Percentiles rank a stretch among this genome's conserved stretches.
Conservation (phyloP, 2,329 filamentous ascomycete species). For the Sordariomycetes sp. region DNA sequence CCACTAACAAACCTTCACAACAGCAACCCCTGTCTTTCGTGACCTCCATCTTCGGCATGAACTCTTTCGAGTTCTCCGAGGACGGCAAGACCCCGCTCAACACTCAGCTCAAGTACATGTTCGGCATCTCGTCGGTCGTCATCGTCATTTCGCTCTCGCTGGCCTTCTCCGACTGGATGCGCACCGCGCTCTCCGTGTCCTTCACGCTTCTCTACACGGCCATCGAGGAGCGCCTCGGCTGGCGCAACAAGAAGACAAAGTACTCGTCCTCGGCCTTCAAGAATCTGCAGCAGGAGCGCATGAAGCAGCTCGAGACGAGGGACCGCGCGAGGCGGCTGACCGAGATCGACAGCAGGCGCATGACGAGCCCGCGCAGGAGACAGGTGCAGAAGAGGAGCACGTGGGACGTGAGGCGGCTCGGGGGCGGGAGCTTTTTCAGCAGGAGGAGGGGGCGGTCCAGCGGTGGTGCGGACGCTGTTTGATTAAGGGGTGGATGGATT, state of each 20-base stretch:
- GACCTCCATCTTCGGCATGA: conserved; percentile 29
- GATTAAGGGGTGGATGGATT: not conserved
- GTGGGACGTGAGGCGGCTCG: conserved; percentile 5
- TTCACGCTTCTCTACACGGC: conserved; percentile 5
- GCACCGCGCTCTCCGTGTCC: conserved; percentile 7
- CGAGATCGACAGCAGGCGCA: conserved; percentile 8
- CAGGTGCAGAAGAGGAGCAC: conserved; percentile 2
- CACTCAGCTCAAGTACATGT: conserved; percentile 11
- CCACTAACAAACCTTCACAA: not conserved
- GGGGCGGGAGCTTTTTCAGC: not conserved
- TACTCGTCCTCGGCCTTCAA: conserved; percentile 8
- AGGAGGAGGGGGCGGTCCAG: too few relatives aligned
- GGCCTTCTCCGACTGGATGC: conserved; percentile 12
- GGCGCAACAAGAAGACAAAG: conserved; percentile 6
- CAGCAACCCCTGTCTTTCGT: conserved; percentile 26
- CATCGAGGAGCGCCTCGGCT: conserved; percentile 7
- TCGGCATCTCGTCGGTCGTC: conserved; percentile 9
- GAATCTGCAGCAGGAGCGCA: conserved; percentile 5
- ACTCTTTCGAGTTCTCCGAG: conserved; percentile 13
- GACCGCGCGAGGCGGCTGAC: conserved; percentile 7
- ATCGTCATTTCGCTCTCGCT: conserved; percentile 10
- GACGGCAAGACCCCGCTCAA: conserved; percentile 9
- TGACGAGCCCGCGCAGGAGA: not conserved
- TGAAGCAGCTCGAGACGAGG: conserved; percentile 8
- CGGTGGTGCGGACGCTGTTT: conserved; percentile 1